Conservation (phyloP, 164 flowering plant genomes). For the Piper longum region DNA sequence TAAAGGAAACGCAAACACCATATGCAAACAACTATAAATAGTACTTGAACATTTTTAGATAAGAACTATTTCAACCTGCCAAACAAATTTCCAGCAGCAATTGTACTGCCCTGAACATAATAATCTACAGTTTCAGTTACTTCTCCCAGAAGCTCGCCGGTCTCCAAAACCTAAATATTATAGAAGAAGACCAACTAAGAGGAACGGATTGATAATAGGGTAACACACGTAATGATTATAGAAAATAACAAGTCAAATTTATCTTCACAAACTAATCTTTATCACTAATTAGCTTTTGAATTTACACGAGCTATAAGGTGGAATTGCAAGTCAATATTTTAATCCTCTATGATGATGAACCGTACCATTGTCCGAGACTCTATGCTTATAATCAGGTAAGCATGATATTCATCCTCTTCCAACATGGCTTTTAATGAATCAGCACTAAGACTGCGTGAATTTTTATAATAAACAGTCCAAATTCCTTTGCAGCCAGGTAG, state of each 20-base stretch:
- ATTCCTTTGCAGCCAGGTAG: constrained; percentile 90
- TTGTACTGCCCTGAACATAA: constrained; percentile 82
- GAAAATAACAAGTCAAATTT: too few species aligned
- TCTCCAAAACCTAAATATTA: constrained; percentile 64
- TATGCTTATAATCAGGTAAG: constrained; percentile 86
- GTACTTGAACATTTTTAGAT: background rate
- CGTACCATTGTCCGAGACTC: constrained; percentile 91
- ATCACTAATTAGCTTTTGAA: too few species aligned
- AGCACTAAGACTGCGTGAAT: constrained; percentile 41
- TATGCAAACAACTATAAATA: too few species aligned
- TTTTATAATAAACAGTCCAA: constrained; percentile 98
- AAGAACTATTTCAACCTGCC: constrained; percentile 49
- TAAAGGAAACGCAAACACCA: background rate
- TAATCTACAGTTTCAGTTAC: constrained; percentile 95
- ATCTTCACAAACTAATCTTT: background rate
- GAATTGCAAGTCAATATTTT: too few species aligned
- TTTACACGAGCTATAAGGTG: too few species aligned
- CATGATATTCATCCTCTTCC: constrained; percentile 92
- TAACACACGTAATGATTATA: background rate
- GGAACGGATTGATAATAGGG: background rate
- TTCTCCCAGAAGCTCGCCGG: constrained; percentile 84
- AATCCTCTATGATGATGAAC: too few species aligned
- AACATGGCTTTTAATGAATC: constrained; percentile 48
- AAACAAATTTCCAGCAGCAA: constrained; percentile 93
- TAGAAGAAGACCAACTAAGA: background rate